phyloP scores from a whole-genome alignment of 73 alveolate genomes.

The Paramecium octaurelia region DNA sequence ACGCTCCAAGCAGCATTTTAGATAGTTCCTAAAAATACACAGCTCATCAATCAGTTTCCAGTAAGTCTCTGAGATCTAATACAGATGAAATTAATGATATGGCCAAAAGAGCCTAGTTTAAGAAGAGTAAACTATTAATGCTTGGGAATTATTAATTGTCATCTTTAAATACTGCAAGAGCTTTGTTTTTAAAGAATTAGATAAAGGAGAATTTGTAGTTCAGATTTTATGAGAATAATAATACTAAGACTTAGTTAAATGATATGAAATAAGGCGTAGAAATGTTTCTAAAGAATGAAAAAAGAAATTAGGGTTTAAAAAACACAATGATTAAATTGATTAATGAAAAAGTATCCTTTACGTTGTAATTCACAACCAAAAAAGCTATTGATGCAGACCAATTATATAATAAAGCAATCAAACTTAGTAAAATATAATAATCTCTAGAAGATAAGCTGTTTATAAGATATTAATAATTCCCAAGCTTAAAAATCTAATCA shows the following conservation, averaged over 20 bases:
- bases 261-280: neutral
- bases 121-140: neutral
- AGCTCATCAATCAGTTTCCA: neutral
- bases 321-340: neutral
- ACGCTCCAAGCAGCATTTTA: neutral
- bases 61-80: neutral
- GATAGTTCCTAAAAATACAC: neutral
- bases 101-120: neutral
- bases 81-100: neutral
- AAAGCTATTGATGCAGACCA: neutral
- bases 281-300: neutral
- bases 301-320: neutral
- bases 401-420: neutral
- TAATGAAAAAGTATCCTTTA: neutral
- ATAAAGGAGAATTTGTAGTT: neutral
- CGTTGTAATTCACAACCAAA: neutral
- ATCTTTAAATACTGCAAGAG: neutral
- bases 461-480: neutral
- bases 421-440: neutral
- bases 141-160: neutral
- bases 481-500: constrained; percentile 39
- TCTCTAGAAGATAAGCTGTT: neutral
- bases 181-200: neutral
- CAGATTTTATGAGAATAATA: neutral
- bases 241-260: neutral